These are phyloP conservation scores for Rhodamnia argentea DNA, from an alignment of 345 rosid genomes.

Conservation along the genomic window DNA sequence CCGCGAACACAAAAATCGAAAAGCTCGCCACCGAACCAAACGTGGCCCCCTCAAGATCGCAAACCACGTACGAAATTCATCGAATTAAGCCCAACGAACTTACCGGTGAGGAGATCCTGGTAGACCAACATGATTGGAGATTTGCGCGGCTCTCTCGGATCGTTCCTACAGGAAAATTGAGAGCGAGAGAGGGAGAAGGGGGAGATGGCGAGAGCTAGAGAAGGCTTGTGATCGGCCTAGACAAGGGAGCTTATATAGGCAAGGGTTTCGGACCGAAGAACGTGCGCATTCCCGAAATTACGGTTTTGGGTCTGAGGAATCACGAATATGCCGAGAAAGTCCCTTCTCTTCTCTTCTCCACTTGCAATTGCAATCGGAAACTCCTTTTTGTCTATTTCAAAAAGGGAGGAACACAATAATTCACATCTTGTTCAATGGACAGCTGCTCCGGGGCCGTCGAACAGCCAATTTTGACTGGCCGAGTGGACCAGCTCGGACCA, in stretches of 20 bases:
- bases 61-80: neutral
- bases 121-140: conserved; percentile 78
- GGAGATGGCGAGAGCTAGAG: conserved; percentile 13
- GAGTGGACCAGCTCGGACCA: neutral
- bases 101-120: conserved; percentile 73
- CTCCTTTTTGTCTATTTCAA: too few relatives aligned
- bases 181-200: neutral
- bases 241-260: conserved; percentile 9
- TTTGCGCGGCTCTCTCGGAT: conserved; percentile 11
- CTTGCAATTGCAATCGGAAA: too few relatives aligned
- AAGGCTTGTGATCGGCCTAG: rapidly evolving
- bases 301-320: neutral
- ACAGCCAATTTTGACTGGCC: neutral
- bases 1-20: neutral
- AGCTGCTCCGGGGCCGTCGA: neutral
- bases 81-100: neutral
- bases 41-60: neutral
- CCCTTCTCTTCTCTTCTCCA: neutral
- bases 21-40: neutral
- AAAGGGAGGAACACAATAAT: neutral
- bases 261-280: conserved; percentile 24
- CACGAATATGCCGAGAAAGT: neutral
- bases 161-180: neutral
- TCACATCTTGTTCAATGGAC: neutral
- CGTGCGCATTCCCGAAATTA: neutral